Conservation (phyloP, 805 yeast species). For the Kazachstania martiniae region DNA sequence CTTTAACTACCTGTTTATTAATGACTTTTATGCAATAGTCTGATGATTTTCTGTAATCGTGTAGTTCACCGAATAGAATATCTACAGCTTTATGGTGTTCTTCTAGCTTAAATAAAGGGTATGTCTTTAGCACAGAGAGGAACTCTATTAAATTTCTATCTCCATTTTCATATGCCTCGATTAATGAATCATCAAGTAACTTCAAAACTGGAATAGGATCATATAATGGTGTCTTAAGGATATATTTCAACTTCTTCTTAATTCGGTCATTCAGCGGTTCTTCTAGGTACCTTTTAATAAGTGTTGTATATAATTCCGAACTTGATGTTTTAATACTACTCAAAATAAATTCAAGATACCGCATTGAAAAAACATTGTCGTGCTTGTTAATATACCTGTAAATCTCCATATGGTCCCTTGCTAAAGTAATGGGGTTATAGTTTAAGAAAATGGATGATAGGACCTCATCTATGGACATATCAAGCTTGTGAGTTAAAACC, state of each 20-base stretch:
- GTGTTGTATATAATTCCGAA: constrained; percentile 33
- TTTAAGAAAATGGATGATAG: constrained; percentile 49
- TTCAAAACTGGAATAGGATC: constrained; percentile 31
- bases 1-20: constrained; percentile 22
- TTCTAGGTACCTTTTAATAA: constrained; percentile 36
- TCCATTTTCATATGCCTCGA: constrained; percentile 4
- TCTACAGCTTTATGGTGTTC: constrained; percentile 55
- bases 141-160: constrained; percentile 4
- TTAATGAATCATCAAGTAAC: no score
- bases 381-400: constrained; percentile 37
- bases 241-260: constrained; percentile 25
- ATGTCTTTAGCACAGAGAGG: constrained; percentile 31
- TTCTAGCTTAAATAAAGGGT: constrained; percentile 46
- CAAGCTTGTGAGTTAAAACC: constrained; percentile 20
- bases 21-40: constrained; percentile 46
- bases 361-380: constrained; percentile 24
- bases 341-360: constrained; percentile 45
- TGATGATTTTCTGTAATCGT: constrained; percentile 49
- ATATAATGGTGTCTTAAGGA: constrained; percentile 26
- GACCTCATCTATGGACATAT: constrained; percentile 17
- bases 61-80: constrained; percentile 45
- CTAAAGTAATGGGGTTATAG: constrained; percentile 49
- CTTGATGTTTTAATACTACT: constrained; percentile 28
- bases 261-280: constrained; percentile 13
- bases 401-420: constrained; percentile 43